These are phyloP conservation scores for Termitomyces sp. DNA, from an alignment of 768 basidiomycete species.

Conservation along the genomic window DNA sequence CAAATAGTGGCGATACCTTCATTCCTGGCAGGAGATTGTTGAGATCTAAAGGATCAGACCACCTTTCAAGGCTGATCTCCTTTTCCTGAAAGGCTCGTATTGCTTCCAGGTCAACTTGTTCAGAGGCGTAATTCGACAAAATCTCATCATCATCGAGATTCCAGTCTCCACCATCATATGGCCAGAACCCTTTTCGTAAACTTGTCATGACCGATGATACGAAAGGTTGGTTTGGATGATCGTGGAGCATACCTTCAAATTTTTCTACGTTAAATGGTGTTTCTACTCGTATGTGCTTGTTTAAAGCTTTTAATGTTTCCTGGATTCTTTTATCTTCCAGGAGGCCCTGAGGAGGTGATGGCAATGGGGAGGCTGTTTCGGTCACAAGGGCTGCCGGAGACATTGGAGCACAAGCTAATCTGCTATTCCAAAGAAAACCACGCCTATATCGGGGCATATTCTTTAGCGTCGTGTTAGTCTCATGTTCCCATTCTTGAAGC, in stretches of 20 bases:
- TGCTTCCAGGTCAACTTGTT: too few species aligned
- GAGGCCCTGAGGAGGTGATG: too few species aligned
- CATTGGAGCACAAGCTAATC: not conserved
- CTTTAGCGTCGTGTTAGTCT: accelerated
- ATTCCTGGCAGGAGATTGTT: too few species aligned
- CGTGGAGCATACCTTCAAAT: slow-evolving; percentile 14
- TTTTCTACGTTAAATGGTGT: slow-evolving; percentile 23
- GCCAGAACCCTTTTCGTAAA: slow-evolving; percentile 22
- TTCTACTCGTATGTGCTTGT: slow-evolving; percentile 16
- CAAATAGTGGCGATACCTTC: too few species aligned
- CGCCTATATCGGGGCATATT: too few species aligned
- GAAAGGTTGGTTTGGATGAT: slow-evolving; percentile 27
- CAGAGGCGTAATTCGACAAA: too few species aligned
- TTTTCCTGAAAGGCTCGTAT: too few species aligned
- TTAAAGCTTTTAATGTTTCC: not conserved
- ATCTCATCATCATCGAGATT: too few species aligned
- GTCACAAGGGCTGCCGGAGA: not conserved
- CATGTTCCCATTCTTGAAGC: too few species aligned
- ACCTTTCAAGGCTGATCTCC: too few species aligned
- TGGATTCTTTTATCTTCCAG: not conserved
- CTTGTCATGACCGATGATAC: slow-evolving; percentile 21
- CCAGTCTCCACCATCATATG: slow-evolving; percentile 22
- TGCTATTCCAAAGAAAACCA: too few species aligned
- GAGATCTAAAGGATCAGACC: too few species aligned
- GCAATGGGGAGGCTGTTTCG: not conserved